A percentile compares a stretch with the other conserved stretches of the same genome.
Evolutionary conservation across 495 filamentous ascomycete genomes (phyloP).

Genomic region (Penicillium atrosanguineum): DNA sequence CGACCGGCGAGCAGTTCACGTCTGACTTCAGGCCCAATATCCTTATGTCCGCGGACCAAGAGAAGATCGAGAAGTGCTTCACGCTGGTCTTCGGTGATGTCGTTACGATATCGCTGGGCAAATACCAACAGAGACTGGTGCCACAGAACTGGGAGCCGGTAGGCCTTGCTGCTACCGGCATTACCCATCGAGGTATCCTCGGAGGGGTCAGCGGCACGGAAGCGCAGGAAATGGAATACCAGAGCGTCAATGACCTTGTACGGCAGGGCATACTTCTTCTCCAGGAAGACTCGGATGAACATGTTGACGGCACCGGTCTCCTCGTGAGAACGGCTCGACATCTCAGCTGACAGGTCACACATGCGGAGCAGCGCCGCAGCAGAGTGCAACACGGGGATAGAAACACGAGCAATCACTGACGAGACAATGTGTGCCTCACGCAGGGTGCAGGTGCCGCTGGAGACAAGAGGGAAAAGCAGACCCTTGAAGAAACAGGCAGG

Average conservation of each 20-base stretch:
- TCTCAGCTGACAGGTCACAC: constrained; percentile 89
- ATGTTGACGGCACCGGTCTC: constrained; percentile 83
- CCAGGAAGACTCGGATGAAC: constrained; percentile 85
- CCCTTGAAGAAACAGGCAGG: constrained; percentile 97
- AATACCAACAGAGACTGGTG: constrained; percentile 87
- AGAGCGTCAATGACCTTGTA: constrained; percentile 92
- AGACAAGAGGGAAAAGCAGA: constrained; percentile 84
- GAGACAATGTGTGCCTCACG: constrained; percentile 89
- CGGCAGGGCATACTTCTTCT: constrained; percentile 96
- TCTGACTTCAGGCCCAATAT: constrained; percentile 87
- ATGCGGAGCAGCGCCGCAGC: constrained; percentile 86
- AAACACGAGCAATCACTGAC: constrained; percentile 74
- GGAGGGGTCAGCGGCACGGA: constrained; percentile 56
- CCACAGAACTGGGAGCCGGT: constrained; percentile 81
- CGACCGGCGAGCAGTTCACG: constrained; percentile 87
- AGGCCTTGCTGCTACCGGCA: constrained; percentile 43
- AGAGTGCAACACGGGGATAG: constrained; percentile 85
- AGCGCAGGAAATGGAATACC: constrained; percentile 94
- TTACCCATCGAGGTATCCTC: constrained; percentile 49
- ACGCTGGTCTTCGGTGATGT: constrained; percentile 89
- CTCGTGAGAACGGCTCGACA: constrained; percentile 71
- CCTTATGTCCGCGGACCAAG: constrained; percentile 79
- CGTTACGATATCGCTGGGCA: constrained; percentile 89
- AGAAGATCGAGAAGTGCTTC: constrained; percentile 89
- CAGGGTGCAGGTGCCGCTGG: constrained; percentile 74